phyloP scores from a whole-genome alignment of 2,329 filamentous ascomycete species.

The Leptographium procerum region DNA sequence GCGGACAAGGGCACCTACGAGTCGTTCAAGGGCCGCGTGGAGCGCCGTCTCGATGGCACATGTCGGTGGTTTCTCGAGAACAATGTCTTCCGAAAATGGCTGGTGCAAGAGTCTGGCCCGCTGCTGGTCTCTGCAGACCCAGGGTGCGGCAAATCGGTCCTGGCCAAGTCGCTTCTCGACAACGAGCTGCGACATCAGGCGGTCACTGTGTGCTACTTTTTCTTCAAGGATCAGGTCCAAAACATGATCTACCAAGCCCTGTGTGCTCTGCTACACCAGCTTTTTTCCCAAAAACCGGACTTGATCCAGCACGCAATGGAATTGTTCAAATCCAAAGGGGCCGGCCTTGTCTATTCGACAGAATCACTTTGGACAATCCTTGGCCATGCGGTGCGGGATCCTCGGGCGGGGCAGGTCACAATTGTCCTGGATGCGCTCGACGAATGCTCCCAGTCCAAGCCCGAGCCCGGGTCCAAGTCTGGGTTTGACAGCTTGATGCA shows the following conservation, averaged over 20 bases:
- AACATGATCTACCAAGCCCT: conserved; percentile 23
- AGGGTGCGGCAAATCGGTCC: conserved; percentile 27
- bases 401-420: conserved; percentile 19
- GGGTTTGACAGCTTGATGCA: not conserved
- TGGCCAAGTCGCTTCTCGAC: conserved; percentile 23
- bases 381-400: conserved; percentile 12
- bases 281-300: conserved; percentile 20
- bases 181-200: conserved; percentile 11
- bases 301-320: conserved; percentile 23
- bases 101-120: conserved; percentile 15
- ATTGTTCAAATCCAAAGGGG: conserved; percentile 12
- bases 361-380: conserved; percentile 24
- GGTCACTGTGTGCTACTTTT: conserved; percentile 28
- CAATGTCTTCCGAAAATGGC: conserved; percentile 19
- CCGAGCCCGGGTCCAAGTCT: no score
- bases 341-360: not conserved
- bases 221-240: conserved; percentile 29
- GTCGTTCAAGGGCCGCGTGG: conserved; percentile 19
- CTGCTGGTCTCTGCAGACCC: conserved; percentile 27
- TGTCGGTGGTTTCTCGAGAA: conserved; percentile 24
- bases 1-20: conserved; percentile 15
- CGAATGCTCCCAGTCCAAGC: conserved; percentile 10
- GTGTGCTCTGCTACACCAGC: conserved; percentile 29
- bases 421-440: conserved; percentile 29
- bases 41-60: conserved; percentile 15